phyloP scores from a whole-genome alignment of 495 filamentous ascomycete genomes.

The Cercophora sp. region DNA sequence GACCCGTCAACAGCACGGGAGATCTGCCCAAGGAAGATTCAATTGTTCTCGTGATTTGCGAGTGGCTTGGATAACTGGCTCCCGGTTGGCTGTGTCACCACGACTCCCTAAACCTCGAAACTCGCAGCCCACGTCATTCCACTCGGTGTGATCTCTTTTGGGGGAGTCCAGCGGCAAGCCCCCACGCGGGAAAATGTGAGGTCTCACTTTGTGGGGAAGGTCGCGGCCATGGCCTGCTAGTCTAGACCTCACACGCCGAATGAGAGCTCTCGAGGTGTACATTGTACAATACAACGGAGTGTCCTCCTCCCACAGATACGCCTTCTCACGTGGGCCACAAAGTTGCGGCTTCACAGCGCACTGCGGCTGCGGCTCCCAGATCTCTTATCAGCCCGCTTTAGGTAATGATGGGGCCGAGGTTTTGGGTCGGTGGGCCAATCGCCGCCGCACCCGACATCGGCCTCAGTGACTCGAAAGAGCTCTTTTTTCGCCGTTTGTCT shows the following conservation, averaged over 20 bases:
- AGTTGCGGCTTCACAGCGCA: not conserved
- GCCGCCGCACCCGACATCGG: constrained; percentile 24
- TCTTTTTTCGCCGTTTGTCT: constrained; percentile 7
- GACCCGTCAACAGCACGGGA: too few species aligned
- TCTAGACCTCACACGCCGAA: not conserved
- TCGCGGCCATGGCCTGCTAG: too few species aligned
- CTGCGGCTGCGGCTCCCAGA: not conserved
- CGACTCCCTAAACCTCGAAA: not conserved
- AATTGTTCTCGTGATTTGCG: constrained; percentile 14
- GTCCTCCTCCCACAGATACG: constrained; percentile 19
- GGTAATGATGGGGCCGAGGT: constrained; percentile 24
- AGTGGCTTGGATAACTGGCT: not conserved
- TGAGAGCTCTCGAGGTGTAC: not conserved
- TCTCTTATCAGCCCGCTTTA: constrained; percentile 33
- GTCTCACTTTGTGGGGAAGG: not conserved
- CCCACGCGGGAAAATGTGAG: constrained; percentile 1
- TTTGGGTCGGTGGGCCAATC: constrained; percentile 15
- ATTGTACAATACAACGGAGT: not conserved
- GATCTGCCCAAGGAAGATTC: too few species aligned
- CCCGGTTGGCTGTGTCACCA: not conserved
- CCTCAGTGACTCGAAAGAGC: constrained; percentile 10
- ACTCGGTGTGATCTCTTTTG: too few species aligned
- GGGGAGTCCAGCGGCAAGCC: not conserved
- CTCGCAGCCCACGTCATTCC: not conserved
- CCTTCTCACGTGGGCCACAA: constrained; percentile 16